phyloP scores from a whole-genome alignment of 176 grass and related monocot species.

The Ensete glaucum region DNA sequence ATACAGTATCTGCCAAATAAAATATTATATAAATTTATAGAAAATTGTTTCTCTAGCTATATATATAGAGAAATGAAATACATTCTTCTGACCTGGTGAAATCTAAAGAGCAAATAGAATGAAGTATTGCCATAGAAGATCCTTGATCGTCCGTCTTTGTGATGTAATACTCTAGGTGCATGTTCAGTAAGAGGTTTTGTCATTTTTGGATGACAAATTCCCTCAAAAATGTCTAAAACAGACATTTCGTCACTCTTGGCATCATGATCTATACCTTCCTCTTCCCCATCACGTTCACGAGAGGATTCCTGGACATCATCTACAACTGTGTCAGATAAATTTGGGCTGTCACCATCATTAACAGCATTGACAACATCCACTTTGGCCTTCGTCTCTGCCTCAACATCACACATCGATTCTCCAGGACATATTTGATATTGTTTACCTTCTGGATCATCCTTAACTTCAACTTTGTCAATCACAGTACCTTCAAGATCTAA shows the following conservation, averaged over 20 bases:
- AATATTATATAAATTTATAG: background rate
- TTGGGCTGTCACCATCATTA: conserved; percentile 68
- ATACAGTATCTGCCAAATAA: conserved; percentile 71
- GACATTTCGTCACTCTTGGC: conserved; percentile 63
- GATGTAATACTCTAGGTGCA: conserved; percentile 39
- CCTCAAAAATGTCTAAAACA: conserved; percentile 50
- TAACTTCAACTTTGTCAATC: conserved; percentile 25
- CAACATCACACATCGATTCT: conserved; percentile 12
- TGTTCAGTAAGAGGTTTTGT: conserved; percentile 63
- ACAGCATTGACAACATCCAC: conserved; percentile 71
- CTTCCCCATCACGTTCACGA: conserved; percentile 74
- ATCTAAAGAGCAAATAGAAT: conserved; percentile 80
- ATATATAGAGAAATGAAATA: background rate
- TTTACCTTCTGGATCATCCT: conserved; percentile 41
- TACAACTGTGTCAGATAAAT: conserved; percentile 67
- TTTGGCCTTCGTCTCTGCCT: conserved; percentile 56
- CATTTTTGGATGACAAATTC: conserved; percentile 43
- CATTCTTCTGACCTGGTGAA: conserved; percentile 64
- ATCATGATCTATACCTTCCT: conserved; percentile 52
- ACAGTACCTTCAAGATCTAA: conserved; percentile 46
- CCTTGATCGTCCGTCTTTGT: conserved; percentile 39
- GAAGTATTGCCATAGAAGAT: conserved; percentile 97
- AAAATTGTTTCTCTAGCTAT: no score
- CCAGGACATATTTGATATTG: conserved; percentile 37
- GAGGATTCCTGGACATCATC: conserved; percentile 39